phyloP scores from a whole-genome alignment of 1,284 basidiomycete species.

The Meira nashicola region DNA sequence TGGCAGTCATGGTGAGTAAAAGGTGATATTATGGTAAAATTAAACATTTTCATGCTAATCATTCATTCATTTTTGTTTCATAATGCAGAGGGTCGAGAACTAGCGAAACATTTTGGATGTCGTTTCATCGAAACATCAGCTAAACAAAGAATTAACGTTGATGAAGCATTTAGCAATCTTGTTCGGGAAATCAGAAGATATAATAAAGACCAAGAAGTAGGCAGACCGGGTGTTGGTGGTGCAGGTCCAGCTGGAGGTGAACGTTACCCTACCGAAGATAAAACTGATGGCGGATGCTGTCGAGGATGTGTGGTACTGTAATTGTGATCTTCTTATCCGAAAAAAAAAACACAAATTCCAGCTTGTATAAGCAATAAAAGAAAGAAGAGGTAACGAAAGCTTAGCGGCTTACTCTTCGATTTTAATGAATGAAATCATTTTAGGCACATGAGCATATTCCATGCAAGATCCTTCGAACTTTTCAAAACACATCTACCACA shows the following conservation, averaged over 20 bases:
- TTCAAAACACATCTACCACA: no score
- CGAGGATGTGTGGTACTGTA: conserved; percentile 36
- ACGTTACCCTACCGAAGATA: conserved; percentile 32
- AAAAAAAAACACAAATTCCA: no score
- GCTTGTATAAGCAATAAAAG: no score
- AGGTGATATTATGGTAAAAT: not conserved
- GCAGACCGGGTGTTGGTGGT: conserved; percentile 44
- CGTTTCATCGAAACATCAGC: conserved; percentile 98
- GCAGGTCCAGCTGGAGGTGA: conserved; percentile 32
- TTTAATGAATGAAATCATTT: no score
- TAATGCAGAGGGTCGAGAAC: conserved; percentile 81
- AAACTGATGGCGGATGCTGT: conserved; percentile 36
- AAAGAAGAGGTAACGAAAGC: no score
- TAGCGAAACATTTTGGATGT: conserved; percentile 93
- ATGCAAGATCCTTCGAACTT: no score
- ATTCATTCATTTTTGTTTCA: not conserved
- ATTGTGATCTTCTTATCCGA: not conserved
- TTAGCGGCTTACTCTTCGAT: no score
- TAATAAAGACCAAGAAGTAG: conserved; percentile 62
- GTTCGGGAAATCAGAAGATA: conserved; percentile 94
- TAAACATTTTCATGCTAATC: not conserved
- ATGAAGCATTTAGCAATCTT: conserved; percentile 95
- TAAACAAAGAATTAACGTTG: conserved; percentile 96
- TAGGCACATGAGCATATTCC: no score
- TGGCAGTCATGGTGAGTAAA: conserved; percentile 76